A percentile compares a stretch with the other conserved stretches of the same genome.
Evolutionary conservation across 2,329 filamentous ascomycete genomes (phyloP).

Genomic region (Trichophaea hybrida): DNA sequence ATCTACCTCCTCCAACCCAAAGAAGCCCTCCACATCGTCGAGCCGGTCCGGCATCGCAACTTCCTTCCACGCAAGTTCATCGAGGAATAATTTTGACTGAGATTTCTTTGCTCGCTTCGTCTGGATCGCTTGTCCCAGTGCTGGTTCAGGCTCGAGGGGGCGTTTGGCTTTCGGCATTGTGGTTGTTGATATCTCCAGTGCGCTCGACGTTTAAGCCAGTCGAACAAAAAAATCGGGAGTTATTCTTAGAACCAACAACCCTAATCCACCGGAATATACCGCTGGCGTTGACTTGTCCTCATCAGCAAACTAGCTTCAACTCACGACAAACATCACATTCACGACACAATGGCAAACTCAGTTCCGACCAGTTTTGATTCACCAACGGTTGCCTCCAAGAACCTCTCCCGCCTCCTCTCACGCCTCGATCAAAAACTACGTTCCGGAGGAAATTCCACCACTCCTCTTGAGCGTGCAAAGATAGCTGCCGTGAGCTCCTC

Average conservation of each 20-base stretch:
- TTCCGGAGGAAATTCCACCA: background rate
- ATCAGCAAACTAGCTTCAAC: no score
- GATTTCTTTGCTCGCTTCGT: background rate
- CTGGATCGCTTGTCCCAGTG: background rate
- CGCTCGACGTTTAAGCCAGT: no score
- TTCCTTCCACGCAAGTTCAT: conserved; percentile 47
- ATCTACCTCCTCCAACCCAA: conserved; percentile 78
- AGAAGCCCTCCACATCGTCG: conserved; percentile 87
- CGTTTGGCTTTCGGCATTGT: conserved; percentile 9
- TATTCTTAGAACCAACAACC: no score
- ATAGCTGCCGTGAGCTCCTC: conserved; percentile 15
- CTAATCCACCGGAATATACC: no score
- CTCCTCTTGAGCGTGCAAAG: conserved; percentile 15
- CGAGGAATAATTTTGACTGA: conserved; percentile 28
- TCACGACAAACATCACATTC: no score
- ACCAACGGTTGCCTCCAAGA: conserved; percentile 8
- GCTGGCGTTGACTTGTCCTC: no score
- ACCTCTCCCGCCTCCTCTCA: background rate
- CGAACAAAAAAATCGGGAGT: no score
- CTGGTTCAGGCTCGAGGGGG: background rate
- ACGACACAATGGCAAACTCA: background rate
- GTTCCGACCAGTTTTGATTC: conserved; percentile 2
- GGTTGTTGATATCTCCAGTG: conserved; percentile 1
- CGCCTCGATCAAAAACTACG: conserved; percentile 4
- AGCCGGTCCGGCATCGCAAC: conserved; percentile 59